These are phyloP conservation scores for Flaveria bidentis DNA, from an alignment of 129 eudicot species.

Conservation along the genomic window DNA sequence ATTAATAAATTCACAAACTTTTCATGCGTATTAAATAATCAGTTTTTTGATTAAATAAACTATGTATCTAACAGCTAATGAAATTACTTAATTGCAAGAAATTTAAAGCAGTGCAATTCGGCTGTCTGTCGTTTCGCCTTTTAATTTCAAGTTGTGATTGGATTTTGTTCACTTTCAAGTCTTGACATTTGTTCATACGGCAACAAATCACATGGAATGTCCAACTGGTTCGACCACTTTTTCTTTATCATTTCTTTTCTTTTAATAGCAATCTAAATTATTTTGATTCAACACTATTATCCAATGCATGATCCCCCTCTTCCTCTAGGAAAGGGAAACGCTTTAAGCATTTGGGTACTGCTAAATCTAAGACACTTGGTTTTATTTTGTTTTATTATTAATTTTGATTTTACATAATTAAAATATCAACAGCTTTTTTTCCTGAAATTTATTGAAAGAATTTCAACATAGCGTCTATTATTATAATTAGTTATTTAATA, in stretches of 20 bases:
- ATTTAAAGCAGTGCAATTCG: conserved; percentile 12
- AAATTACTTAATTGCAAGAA: background rate
- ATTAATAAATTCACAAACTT: background rate
- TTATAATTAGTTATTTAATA: background rate
- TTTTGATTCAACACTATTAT: too few relatives aligned
- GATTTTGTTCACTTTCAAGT: conserved; percentile 14
- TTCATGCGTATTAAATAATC: background rate
- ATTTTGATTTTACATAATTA: background rate
- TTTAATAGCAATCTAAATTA: too few relatives aligned
- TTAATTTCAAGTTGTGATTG: conserved; percentile 13
- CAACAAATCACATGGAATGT: conserved; percentile 3
- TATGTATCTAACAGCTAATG: conserved; percentile 1
- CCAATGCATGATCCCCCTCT: too few relatives aligned
- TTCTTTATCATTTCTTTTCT: too few relatives aligned
- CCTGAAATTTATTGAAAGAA: background rate
- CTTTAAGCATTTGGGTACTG: too few relatives aligned
- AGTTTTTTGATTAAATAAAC: background rate
- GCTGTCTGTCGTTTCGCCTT: conserved; percentile 15
- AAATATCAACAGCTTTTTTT: background rate
- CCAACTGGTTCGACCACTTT: conserved; percentile 11
- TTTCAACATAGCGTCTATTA: background rate
- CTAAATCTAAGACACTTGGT: too few relatives aligned
- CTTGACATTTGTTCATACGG: background rate
- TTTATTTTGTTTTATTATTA: background rate
- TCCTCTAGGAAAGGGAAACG: too few relatives aligned